A percentile compares a stretch with the other conserved stretches of the same genome.
Evolutionary conservation across 1,284 basidiomycete species (phyloP).

Genomic region (Microbotryum scabiosae): DNA sequence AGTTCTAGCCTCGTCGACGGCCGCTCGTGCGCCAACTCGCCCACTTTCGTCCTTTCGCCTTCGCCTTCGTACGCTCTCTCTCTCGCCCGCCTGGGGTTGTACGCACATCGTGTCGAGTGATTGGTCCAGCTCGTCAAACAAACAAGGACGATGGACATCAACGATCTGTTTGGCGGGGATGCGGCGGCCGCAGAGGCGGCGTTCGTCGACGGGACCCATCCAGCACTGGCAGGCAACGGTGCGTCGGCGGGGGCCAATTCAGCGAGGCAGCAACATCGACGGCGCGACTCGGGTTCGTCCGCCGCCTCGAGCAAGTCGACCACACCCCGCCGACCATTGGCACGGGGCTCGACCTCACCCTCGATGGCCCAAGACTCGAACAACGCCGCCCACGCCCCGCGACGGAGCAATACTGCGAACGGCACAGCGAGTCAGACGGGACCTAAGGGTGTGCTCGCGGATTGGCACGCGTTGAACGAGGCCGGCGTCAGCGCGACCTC

Average conservation of each 20-base stretch:
- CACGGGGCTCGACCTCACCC: no score
- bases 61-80: no score
- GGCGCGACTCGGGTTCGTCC: not conserved
- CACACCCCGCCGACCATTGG: not conserved
- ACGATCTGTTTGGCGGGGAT: no score
- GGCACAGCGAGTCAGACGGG: conserved; percentile 30
- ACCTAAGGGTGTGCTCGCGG: conserved; percentile 34
- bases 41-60: no score
- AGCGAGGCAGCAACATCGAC: not conserved
- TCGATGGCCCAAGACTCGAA: conserved; percentile 15
- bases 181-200: conserved; percentile 13
- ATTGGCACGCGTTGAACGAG: conserved; percentile 19
- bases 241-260: conserved; percentile 14
- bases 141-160: not conserved
- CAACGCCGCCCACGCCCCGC: not conserved
- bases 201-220: conserved; percentile 30
- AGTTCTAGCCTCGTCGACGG: no score
- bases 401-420: not conserved
- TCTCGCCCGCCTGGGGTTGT: no score
- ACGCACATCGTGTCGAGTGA: no score
- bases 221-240: conserved; percentile 21
- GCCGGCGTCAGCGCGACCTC: conserved; percentile 8
- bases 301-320: not conserved
- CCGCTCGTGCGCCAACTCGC: no score
- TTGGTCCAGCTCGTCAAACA: not conserved